These are phyloP conservation scores for Aaosphaeria pasadenensis DNA, from an alignment of 2,329 filamentous ascomycete genomes.

Conservation along the genomic window DNA sequence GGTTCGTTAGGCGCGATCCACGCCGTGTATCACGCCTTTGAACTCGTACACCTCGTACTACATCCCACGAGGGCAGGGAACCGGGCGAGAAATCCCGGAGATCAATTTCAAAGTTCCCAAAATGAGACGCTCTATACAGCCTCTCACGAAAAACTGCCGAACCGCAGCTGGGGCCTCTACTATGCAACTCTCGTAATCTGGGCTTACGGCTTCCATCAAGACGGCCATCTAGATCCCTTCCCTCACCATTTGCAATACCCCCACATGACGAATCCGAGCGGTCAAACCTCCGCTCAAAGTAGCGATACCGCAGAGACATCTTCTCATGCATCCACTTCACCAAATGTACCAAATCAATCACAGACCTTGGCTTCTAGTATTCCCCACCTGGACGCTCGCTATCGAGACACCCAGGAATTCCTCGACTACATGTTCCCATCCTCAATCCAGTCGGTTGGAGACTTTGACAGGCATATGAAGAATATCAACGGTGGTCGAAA, in stretches of 20 bases:
- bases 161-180: not conserved
- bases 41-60: not conserved
- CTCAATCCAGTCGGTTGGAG: not conserved
- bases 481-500: not conserved
- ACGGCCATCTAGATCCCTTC: not conserved
- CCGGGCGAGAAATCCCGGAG: not conserved
- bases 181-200: not conserved
- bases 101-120: not conserved
- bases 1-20: not conserved
- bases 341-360: not conserved
- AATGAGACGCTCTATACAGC: not conserved
- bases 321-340: not conserved
- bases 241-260: not conserved
- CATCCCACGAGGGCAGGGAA: not conserved
- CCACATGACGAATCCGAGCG: not conserved
- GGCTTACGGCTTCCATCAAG: not conserved
- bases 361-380: not conserved
- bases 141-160: not conserved
- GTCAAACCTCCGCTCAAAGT: not conserved
- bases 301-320: not conserved
- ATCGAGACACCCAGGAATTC: not conserved
- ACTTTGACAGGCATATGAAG: not conserved
- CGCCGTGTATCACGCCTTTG: not conserved
- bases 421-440: not conserved
- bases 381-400: not conserved